Percentiles rank a stretch among this genome's conserved stretches.
phyloP scores from a whole-genome alignment of 768 basidiomycete species.

The Tubosaeta brunneosetosa region DNA sequence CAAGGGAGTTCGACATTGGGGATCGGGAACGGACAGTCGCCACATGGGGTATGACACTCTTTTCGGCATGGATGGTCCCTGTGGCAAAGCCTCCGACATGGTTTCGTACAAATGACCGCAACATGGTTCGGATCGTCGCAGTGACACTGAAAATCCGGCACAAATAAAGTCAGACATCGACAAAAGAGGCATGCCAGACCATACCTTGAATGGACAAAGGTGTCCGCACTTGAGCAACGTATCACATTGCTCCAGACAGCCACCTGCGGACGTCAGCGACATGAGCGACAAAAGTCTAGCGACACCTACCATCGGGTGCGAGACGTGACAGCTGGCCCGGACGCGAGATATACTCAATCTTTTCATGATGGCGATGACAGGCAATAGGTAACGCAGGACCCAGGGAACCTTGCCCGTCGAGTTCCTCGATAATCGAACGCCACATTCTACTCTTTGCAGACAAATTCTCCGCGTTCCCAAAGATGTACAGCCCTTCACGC shows the following conservation, averaged over 20 bases:
- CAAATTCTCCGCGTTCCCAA: slow-evolving; percentile 62
- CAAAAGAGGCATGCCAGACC: not conserved
- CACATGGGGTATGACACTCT: slow-evolving; percentile 49
- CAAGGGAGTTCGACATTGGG: slow-evolving; percentile 50
- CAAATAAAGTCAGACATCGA: not conserved
- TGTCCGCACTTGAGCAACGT: slow-evolving; percentile 57
- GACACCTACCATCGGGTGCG: slow-evolving; percentile 51
- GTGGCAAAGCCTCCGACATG: slow-evolving; percentile 49
- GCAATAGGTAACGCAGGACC: slow-evolving; percentile 52
- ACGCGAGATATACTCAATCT: slow-evolving; percentile 36
- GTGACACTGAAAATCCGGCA: slow-evolving; percentile 61
- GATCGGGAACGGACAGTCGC: slow-evolving; percentile 46
- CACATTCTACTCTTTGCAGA: slow-evolving; percentile 52
- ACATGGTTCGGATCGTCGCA: slow-evolving; percentile 54
- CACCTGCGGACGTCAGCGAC: slow-evolving; percentile 50
- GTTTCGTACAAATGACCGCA: slow-evolving; percentile 41
- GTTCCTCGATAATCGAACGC: slow-evolving; percentile 50
- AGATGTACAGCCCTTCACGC: slow-evolving; percentile 65
- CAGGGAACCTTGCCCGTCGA: slow-evolving; percentile 43
- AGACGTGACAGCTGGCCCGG: slow-evolving; percentile 49
- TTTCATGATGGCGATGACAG: slow-evolving; percentile 53
- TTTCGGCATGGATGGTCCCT: slow-evolving; percentile 56
- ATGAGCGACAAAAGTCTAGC: not conserved
- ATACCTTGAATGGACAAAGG: slow-evolving; percentile 56
- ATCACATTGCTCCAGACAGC: slow-evolving; percentile 55